Conservation (phyloP, 2,329 filamentous ascomycete genomes). For the Xylariaceae sp. region DNA sequence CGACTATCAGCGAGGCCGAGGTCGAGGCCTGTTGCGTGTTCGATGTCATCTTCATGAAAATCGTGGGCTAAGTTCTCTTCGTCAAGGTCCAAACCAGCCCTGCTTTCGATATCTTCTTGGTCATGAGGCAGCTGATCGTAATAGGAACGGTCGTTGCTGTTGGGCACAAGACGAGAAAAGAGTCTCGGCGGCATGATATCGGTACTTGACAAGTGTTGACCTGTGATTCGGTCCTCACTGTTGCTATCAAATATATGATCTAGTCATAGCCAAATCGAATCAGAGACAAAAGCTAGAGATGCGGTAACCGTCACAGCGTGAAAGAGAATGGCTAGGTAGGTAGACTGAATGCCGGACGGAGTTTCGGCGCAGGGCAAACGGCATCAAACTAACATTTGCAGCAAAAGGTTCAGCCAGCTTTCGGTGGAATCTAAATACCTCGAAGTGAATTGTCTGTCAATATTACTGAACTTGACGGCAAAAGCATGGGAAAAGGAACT, state of each 20-base stretch:
- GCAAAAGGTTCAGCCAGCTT: too few relatives aligned
- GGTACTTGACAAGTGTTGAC: neutral
- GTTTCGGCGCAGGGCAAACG: too few relatives aligned
- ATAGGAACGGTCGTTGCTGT: conserved; percentile 37
- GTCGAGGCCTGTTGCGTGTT: conserved; percentile 36
- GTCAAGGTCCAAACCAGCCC: conserved; percentile 39
- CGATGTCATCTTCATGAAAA: conserved; percentile 47
- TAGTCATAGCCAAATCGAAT: too few relatives aligned
- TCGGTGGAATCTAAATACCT: too few relatives aligned
- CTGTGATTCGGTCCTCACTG: too few relatives aligned
- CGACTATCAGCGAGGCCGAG: conserved; percentile 43
- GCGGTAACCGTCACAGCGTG: neutral
- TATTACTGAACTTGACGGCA: too few relatives aligned
- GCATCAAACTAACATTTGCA: too few relatives aligned
- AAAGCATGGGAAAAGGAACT: too few relatives aligned
- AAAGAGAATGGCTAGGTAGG: too few relatives aligned
- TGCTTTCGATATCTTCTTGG: conserved; percentile 36
- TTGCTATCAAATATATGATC: too few relatives aligned
- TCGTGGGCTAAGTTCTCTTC: conserved; percentile 50
- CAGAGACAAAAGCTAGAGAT: neutral
- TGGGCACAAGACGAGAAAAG: conserved; percentile 40
- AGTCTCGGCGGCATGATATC: conserved; percentile 42
- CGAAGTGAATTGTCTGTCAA: too few relatives aligned
- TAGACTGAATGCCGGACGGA: too few relatives aligned
- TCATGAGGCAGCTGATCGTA: conserved; percentile 47